Evolutionary conservation across 1,284 basidiomycete genomes (phyloP).

Genomic region (Tilletia caries): DNA sequence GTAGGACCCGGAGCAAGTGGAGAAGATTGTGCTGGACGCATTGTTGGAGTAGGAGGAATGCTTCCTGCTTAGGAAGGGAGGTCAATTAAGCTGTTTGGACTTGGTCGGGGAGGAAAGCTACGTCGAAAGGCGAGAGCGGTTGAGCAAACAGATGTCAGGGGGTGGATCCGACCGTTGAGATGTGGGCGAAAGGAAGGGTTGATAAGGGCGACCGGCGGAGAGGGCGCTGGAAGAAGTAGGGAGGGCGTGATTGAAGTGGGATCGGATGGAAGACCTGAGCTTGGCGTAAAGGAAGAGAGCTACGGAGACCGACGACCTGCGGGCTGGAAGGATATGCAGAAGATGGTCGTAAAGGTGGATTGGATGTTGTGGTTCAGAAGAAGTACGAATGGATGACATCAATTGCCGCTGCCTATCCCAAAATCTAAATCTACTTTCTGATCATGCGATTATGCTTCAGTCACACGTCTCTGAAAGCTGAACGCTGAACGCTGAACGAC

Average conservation of each 20-base stretch:
- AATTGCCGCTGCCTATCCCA: too few species aligned
- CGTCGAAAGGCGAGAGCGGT: too few species aligned
- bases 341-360: too few species aligned
- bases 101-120: background rate
- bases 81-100: background rate
- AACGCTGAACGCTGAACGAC: too few species aligned
- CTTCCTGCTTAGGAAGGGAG: background rate
- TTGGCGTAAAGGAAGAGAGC: background rate
- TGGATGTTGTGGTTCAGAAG: too few species aligned
- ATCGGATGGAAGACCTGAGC: background rate
- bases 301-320: background rate
- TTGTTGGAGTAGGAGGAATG: background rate
- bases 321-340: background rate
- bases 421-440: too few species aligned
- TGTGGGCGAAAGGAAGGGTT: background rate
- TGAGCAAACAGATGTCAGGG: background rate
- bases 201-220: background rate
- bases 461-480: too few species aligned
- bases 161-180: conserved; percentile 6
- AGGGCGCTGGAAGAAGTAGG: background rate
- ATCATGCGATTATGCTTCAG: too few species aligned
- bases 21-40: too few species aligned
- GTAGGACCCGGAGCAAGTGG: background rate
- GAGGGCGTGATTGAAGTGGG: too few species aligned
- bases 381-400: too few species aligned